Evolutionary conservation across 2,329 filamentous ascomycete genomes (phyloP).

Genomic region (Hirsutella thompsonii): DNA sequence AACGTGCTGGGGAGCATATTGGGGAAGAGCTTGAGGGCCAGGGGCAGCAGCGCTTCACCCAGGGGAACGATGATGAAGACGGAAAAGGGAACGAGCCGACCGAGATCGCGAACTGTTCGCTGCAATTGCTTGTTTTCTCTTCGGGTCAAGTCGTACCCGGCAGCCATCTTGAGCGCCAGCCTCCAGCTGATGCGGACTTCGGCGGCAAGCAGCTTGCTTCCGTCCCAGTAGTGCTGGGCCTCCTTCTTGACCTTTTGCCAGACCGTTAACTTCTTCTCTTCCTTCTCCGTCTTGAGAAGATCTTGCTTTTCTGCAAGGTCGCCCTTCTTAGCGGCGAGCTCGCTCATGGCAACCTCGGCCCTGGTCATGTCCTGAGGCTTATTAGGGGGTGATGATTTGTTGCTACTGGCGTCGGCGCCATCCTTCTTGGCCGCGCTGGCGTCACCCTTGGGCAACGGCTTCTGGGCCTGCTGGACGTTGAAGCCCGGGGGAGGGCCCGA

Average conservation of each 20-base stretch:
- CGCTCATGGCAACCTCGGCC: slow-evolving; percentile 36
- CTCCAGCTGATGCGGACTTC: slow-evolving; percentile 89
- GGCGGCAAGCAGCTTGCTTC: slow-evolving; percentile 83
- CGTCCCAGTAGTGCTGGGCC: slow-evolving; percentile 91
- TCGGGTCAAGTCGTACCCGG: slow-evolving; percentile 89
- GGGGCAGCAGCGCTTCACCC: slow-evolving; percentile 79
- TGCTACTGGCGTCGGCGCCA: slow-evolving; percentile 12
- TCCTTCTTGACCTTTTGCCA: slow-evolving; percentile 95
- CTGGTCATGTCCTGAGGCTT: slow-evolving; percentile 19
- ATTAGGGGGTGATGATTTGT: slow-evolving; percentile 18
- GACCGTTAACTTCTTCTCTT: slow-evolving; percentile 75
- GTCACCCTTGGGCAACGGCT: slow-evolving; percentile 53
- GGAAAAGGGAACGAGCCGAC: slow-evolving; percentile 85
- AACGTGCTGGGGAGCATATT: slow-evolving; percentile 96
- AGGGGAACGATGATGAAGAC: slow-evolving; percentile 96
- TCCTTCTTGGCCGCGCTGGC: slow-evolving; percentile 18
- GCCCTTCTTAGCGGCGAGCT: slow-evolving; percentile 52
- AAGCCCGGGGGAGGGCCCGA: slow-evolving; percentile 76
- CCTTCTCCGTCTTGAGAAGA: slow-evolving; percentile 41
- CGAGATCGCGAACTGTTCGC: slow-evolving; percentile 87
- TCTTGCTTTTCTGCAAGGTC: slow-evolving; percentile 49
- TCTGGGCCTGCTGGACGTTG: slow-evolving; percentile 81
- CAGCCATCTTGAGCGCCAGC: slow-evolving; percentile 91
- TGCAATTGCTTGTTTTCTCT: slow-evolving; percentile 87
- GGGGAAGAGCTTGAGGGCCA: slow-evolving; percentile 90